Evolutionary conservation across 2,329 filamentous ascomycete species (phyloP).

Genomic region (Phoma sp.): DNA sequence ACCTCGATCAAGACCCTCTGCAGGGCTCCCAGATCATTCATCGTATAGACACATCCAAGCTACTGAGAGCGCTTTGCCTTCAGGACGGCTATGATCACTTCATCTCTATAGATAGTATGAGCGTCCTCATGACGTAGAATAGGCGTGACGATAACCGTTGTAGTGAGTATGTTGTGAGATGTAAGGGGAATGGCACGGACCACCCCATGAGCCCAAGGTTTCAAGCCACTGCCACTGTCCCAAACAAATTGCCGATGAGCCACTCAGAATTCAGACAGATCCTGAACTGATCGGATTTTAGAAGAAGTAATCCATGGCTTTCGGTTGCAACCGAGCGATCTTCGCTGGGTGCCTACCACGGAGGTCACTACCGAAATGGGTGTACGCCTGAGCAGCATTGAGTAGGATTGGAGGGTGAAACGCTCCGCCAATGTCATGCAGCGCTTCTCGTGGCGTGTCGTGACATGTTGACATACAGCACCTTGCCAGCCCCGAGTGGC

Average conservation of each 20-base stretch:
- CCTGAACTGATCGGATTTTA: background rate
- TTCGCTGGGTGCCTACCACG: background rate
- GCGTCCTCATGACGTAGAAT: too few relatives aligned
- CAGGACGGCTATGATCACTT: too few relatives aligned
- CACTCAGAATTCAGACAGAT: conserved; percentile 32
- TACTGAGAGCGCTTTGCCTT: too few relatives aligned
- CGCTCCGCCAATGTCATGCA: conserved; percentile 1
- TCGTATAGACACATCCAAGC: too few relatives aligned
- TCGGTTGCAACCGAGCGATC: background rate
- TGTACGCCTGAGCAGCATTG: background rate
- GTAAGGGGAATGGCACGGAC: conserved; percentile 31
- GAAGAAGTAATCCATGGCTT: background rate
- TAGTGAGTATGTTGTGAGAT: conserved; percentile 19
- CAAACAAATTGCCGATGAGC: conserved; percentile 26
- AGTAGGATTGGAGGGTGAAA: conserved; percentile 4
- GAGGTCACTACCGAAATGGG: background rate
- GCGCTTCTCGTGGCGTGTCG: background rate
- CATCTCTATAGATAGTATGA: too few relatives aligned
- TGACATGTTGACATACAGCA: too few relatives aligned
- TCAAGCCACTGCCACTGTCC: conserved; percentile 1
- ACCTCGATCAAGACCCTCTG: too few relatives aligned
- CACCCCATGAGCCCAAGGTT: background rate
- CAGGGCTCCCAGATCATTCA: too few relatives aligned
- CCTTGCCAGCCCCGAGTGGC: too few relatives aligned
- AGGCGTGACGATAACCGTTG: background rate